Base-by-base conservation (phyloP, 352 stramenopile species). In the Phytophthora constricta region DNA sequence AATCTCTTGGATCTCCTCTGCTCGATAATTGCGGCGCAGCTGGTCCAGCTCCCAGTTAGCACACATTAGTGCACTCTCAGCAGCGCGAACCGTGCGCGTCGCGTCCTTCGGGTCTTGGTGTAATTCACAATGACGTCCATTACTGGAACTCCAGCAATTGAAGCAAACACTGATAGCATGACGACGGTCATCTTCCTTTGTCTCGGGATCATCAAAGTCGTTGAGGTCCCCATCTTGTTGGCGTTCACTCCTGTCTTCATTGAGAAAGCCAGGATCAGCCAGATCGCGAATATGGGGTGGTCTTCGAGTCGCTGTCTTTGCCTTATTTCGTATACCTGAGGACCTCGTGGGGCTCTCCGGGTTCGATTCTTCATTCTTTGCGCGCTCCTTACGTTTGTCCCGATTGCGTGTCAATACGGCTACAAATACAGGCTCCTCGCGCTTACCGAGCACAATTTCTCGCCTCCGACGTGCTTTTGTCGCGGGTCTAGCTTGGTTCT, bases 111-210 rank as follows among this genome's bases (percentile, higher is more conserved):
- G 69, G 27, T 86, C 82, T 19, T 60, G 37, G 50, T 92, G 84
- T 5, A 79, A 51, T 11, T 92, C 96, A 65, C 74, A 98, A 60
- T 83, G 67, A 17, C 89, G 95, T 20, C 87, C 79, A 25, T 82
- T 95, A 51, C 91, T 96, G 10, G 92, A 85, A 42, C 87, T 97
- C 95, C 95, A 98, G 77, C 95, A 98, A 52, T 96, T 97, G 72
- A 98, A 98, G 68, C 93, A 98, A 5, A 92, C 68, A 7, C 28
- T 58, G 4, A 45, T 43, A 19, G 53, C 58, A 70, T 73, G 57
- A 16, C 23, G 63, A 51, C 58, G 68, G 39, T 51, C 46, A 58
- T 50, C 28, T 37, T 65, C 59, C 60, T 47, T 58, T 37, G 17
- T 56, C 34, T 62, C 69, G 3, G 33, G 52, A 22, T 68, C 57